Evolutionary conservation across 2,329 filamentous ascomycete genomes (phyloP).

Genomic region (Ceratocystis variospora): DNA sequence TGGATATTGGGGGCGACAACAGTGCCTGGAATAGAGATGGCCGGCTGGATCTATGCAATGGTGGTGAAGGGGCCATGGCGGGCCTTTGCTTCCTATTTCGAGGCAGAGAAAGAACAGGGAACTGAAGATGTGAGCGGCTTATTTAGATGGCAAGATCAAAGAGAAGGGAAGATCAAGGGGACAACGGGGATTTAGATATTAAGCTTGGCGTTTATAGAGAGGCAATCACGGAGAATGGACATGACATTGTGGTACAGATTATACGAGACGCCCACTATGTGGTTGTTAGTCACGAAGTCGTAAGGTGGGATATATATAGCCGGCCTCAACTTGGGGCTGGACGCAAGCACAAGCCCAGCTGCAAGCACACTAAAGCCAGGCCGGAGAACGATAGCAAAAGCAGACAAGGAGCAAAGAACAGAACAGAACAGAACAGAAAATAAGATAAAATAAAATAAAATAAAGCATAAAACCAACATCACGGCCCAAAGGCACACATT

Average conservation of each 20-base stretch:
- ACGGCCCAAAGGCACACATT: slow-evolving; percentile 17
- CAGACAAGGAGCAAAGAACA: not conserved
- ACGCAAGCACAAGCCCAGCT: not conserved
- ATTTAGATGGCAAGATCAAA: not conserved
- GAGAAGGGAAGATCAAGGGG: not conserved
- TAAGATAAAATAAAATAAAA: not conserved
- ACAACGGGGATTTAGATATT: not conserved
- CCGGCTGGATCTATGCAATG: not conserved
- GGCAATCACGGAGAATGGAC: not conserved
- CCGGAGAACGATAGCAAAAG: not conserved
- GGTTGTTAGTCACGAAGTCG: not conserved
- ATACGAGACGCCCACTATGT: not conserved
- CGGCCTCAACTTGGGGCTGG: slow-evolving; percentile 21
- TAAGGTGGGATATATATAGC: not conserved
- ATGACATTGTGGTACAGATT: not conserved
- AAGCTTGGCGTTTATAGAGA: not conserved
- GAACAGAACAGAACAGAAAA: not conserved
- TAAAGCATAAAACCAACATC: slow-evolving; percentile 23
- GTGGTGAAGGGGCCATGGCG: not conserved
- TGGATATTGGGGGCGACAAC: not conserved
- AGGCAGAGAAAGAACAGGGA: too few species aligned
- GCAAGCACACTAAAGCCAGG: not conserved
- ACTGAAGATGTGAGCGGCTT: not conserved
- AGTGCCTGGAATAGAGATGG: not conserved
- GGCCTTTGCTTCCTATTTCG: too few species aligned